Percentiles rank a stretch among this genome's conserved stretches.
phyloP scores from a whole-genome alignment of 805 yeast genomes.

The Dipodascopsis uninucleata region DNA sequence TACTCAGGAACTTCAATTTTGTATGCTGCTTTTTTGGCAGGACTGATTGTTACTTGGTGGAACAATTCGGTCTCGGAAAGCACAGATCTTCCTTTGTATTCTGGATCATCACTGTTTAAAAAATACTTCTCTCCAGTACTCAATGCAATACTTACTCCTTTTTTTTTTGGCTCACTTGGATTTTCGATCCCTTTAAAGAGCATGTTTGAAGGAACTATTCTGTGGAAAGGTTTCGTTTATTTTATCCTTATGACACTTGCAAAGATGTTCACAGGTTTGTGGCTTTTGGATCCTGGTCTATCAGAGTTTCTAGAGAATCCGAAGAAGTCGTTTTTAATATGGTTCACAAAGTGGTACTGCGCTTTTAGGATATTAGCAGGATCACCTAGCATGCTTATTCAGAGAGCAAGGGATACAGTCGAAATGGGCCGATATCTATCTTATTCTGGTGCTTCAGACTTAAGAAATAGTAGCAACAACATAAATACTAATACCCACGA shows the following conservation, averaged over 20 bases:
- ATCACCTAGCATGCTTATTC: no score
- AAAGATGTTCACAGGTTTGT: conserved; percentile 18
- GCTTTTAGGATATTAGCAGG: no score
- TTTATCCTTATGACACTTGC: conserved; percentile 17
- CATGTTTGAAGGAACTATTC: conserved; percentile 19
- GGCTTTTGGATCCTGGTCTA: conserved; percentile 6
- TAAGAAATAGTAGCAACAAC: no score
- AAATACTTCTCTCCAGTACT: conserved; percentile 2
- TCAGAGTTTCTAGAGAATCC: no score
- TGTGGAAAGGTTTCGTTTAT: conserved; percentile 21
- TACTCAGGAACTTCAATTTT: conserved; percentile 11
- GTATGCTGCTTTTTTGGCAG: conserved; percentile 11
- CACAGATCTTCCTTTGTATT: no score
- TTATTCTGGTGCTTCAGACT: no score
- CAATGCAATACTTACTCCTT: conserved; percentile 10
- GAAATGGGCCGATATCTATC: no score
- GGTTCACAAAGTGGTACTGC: no score
- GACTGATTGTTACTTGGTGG: conserved; percentile 11
- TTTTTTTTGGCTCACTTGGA: conserved; percentile 25
- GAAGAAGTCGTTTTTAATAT: no score
- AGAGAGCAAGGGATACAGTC: no score
- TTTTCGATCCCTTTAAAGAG: conserved; percentile 21
- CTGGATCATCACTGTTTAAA: conserved; percentile 1
- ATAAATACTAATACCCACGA: no score
- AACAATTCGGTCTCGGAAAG: background rate